Base-by-base conservation (phyloP, 441 rosid genomes). In the Geranium incanum region DNA sequence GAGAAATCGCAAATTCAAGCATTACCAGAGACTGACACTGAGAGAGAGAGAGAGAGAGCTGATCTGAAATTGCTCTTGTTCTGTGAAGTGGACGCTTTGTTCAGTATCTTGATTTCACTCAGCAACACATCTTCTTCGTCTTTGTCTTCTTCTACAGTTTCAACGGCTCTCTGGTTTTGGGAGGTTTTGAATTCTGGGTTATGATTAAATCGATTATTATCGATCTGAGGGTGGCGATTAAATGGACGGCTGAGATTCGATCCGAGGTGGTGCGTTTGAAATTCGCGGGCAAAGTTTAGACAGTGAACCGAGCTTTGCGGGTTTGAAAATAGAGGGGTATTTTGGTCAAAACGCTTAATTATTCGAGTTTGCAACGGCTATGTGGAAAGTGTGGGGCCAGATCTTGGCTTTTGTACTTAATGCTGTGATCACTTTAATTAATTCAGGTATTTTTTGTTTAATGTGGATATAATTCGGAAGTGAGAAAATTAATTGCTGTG, bases 221-320 rank as follows among this genome's bases (percentile, higher is more conserved):
- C 36, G 16, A 19, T 71, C 78, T 68, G 57, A 28, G 70, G 12
- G 0, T 4, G 33, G 55, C 2, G 67, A 36, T 70, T 55, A 66
- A 78, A 81, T 70, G 83, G 83, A 88, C 89, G 96, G 88, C 71
- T 75, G 84, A 77, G 90, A 88, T 84, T 74, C 59, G 68, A 68
- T 64, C 67, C 3, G 11, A 38, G 39, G n/a, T 16, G 55, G 38
- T 8, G 9, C 73, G 73, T 77, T 87, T 86, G 69, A 78, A 88
- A 86, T 74, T 15, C 68, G 59, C 37, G 33, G 66, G 78, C 77
- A 72, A 66, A 0, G 60, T 39, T 0, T 21, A 70, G 36, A 15
- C 59, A 70, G 7, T 72, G 21, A 59, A 70, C 63, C 83, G 86
- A 86, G 92, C 86, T 19, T 65, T 81, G 48, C 74, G 71, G 78